Evolutionary conservation across 2,329 filamentous ascomycete species (phyloP).

Genomic region (Talaromyces sp.): DNA sequence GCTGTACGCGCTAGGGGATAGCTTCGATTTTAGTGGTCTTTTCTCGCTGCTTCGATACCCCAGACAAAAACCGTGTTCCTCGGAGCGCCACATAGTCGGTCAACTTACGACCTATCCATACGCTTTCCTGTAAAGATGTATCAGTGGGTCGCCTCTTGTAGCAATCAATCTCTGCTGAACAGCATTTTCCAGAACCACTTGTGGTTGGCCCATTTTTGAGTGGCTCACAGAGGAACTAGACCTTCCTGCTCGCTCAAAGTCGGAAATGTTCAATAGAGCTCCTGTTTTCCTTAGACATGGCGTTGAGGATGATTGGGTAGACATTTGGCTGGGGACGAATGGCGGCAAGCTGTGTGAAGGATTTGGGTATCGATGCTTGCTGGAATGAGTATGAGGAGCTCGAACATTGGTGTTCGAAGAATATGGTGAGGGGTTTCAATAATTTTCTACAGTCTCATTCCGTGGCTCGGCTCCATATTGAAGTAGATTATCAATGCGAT

Average conservation of each 20-base stretch:
- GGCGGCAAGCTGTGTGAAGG: neutral
- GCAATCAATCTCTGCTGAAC: neutral
- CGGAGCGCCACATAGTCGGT: too few relatives aligned
- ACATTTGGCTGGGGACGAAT: neutral
- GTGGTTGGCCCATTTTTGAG: neutral
- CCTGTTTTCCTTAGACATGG: slow-evolving; percentile 6
- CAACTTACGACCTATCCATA: too few relatives aligned
- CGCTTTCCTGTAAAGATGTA: too few relatives aligned
- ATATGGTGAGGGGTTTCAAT: neutral
- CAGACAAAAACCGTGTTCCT: too few relatives aligned
- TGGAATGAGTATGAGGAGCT: neutral
- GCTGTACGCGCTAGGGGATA: too few relatives aligned
- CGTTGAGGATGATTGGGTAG: neutral
- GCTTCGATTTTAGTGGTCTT: too few relatives aligned
- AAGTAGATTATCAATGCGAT: neutral
- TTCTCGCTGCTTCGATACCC: too few relatives aligned
- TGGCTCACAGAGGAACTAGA: slow-evolving; percentile 7
- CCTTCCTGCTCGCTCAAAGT: slow-evolving; percentile 3
- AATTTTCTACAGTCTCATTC: neutral
- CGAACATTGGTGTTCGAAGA: neutral
- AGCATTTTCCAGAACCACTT: neutral
- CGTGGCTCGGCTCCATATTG: neutral
- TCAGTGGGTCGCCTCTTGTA: too few relatives aligned
- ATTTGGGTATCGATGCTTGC: neutral
- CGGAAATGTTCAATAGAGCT: neutral